Evolutionary conservation across 2,329 filamentous ascomycete species (phyloP), one percentile per base, ranked within the genome.

Genomic region (Neonectria sp.): DNA sequence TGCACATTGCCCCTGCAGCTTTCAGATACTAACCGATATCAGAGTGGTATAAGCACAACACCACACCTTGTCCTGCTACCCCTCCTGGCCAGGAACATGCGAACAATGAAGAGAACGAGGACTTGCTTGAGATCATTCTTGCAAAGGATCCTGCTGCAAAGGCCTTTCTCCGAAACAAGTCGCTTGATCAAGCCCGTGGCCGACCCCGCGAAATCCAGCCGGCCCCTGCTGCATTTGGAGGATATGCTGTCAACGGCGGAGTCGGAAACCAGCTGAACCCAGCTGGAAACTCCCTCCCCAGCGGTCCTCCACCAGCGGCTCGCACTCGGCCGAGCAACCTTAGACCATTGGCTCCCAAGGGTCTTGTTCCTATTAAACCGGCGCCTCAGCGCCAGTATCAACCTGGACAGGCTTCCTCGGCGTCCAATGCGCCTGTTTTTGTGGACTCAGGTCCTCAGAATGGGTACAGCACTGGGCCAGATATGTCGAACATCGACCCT

Each of bases 41-140:
- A 75, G 73, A 66, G 5, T 70, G 71, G 61, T 75, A 67, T 52
- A 65, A 68, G 17, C 33, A 68, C 1, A 60, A 68, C 8, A 56
- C 13, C 3, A 66, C 60, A 1, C 63, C 62, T 57, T 46, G 45
- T n/a, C 61, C 57, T 24, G 29, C 56, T 45, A 40, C 55, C n/a
- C 27, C 53, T 48, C 43, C 59, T 13, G 25, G n/a, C n/a, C 40
- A 21, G 40, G 40, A 45, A 24, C 4, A 37, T 27, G 37, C 45
- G 21, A 9, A 46, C 11, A 25, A 13, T n/a, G 2, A 60, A 17
- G 53, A 46, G 31, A 43, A 53, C 9, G 43, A 60, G 13, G 43
- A 60, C 4, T 33, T 55, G 29, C 37, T 65, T 6, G 59, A 56
- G 5, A 37, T 52, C 24, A 66, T 66, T n/a, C 25, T 66, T 29